Evolutionary conservation across 164 flowering plant genomes (phyloP).

Genomic region (Dillenia suffruticosa): DNA sequence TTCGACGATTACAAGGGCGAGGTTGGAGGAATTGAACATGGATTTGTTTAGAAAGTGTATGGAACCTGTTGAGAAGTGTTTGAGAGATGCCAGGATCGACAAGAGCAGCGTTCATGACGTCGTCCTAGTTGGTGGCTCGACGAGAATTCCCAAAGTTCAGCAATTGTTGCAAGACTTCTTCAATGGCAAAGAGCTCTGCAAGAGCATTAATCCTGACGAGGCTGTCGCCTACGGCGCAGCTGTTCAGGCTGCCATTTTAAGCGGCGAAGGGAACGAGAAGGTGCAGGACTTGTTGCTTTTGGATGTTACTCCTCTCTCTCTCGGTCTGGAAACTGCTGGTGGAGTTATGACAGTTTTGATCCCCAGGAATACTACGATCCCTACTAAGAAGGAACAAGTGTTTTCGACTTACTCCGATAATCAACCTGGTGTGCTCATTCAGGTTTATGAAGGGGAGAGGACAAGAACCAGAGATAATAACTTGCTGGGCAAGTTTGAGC

Average conservation of each 20-base stretch:
- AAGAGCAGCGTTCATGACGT: conserved; percentile 36
- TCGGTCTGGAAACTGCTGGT: conserved; percentile 31
- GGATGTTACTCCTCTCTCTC: conserved; percentile 36
- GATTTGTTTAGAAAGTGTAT: conserved; percentile 40
- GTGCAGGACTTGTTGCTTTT: conserved; percentile 30
- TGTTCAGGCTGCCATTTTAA: conserved; percentile 34
- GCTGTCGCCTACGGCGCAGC: conserved; percentile 45
- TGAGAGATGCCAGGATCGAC: conserved; percentile 43
- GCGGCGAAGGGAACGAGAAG: conserved; percentile 37
- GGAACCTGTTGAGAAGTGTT: conserved; percentile 43
- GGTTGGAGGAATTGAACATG: conserved; percentile 45
- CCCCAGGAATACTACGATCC: conserved; percentile 41
- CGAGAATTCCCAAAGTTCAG: conserved; percentile 43
- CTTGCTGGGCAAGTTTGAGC: conserved; percentile 36
- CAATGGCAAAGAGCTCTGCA: conserved; percentile 37
- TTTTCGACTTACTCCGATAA: conserved; percentile 31
- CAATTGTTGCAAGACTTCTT: conserved; percentile 37
- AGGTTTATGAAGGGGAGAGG: conserved; percentile 41
- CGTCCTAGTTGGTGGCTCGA: conserved; percentile 41
- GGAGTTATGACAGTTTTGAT: conserved; percentile 38
- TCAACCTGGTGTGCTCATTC: conserved; percentile 31
- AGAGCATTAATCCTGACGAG: conserved; percentile 12
- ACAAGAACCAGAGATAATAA: conserved; percentile 36
- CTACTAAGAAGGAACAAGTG: conserved; percentile 35
- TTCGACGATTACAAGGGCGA: conserved; percentile 34